Evolutionary conservation across 2,329 filamentous ascomycete genomes (phyloP), one percentile per base, ranked within the genome.

Genomic region (Coniochaeta pulveracea): DNA sequence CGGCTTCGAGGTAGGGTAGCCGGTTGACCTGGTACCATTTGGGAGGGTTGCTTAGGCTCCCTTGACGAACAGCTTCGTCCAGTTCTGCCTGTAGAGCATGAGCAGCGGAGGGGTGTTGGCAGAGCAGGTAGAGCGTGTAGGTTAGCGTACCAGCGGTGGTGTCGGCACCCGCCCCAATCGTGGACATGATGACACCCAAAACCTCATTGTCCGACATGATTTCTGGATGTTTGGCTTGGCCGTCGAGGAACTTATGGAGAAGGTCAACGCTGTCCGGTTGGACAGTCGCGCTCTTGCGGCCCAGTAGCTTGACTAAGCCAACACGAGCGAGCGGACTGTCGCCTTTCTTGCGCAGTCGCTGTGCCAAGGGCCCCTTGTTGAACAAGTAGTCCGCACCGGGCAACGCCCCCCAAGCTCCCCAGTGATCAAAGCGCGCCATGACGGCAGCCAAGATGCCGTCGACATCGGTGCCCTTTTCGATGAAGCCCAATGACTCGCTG

Each of bases 1-100:
- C 41, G 26, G 44, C 44, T 4, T 46, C 30, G 4, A 44, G 40
- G 32, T 48, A 48, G 7, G 36, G 41, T 14, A 45, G 40, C 14
- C 33, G 34, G 18, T 23, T 33, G n/a, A 37, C 37, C 31, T 41
- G 34, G 3, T 19, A 24, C 33, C 34, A 39, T 12, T 24, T 39
- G 5, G 33, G 35, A 4, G 38, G 33, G n/a, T 29, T 27, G 9
- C 22, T 38, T 23, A 37, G 19, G 10, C 9, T 12, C 10, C 35
- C 37, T 1, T 33, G 26, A 10, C 21, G 21, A 12, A 36, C 11
- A 12, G 42, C 42, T 4, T 19, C 11, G 23, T 40, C 33, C 6
- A 46, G 35, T 14, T 44, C 40, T 3, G 33, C 18, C 10, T 17
- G 35, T n/a, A 46, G 32, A 8, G n/a, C 21, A 5, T 10, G 10